phyloP scores from a whole-genome alignment of 2,329 filamentous ascomycete genomes.

The Dactylellina haptotyla region DNA sequence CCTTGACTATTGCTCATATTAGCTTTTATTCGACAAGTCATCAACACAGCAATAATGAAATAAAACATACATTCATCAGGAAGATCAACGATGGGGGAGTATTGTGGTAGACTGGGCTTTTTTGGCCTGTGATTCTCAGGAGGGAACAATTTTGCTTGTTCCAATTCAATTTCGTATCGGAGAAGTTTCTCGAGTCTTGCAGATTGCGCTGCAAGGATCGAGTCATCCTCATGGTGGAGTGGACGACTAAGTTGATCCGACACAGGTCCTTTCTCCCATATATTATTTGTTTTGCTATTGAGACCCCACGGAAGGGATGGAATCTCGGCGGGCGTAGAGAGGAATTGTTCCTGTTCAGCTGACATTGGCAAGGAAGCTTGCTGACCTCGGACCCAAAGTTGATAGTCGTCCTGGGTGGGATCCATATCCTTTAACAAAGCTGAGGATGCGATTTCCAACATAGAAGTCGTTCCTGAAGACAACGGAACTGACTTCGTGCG shows the following conservation, averaged over 20 bases:
- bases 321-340: neutral
- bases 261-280: slow-evolving; percentile 4
- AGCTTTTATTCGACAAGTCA: neutral
- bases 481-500: slow-evolving; percentile 2
- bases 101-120: slow-evolving; percentile 2
- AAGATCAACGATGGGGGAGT: slow-evolving; percentile 19
- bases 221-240: neutral
- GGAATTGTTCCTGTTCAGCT: slow-evolving; percentile 11
- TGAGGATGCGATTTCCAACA: neutral
- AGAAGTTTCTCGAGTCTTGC: slow-evolving; percentile 20
- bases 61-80: slow-evolving; percentile 38
- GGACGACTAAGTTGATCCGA: neutral
- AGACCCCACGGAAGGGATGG: slow-evolving; percentile 20
- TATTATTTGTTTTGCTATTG: slow-evolving; percentile 1
- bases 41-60: neutral
- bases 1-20: slow-evolving; percentile 8
- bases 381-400: slow-evolving; percentile 18
- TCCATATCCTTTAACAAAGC: slow-evolving; percentile 19
- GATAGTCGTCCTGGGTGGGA: slow-evolving; percentile 32
- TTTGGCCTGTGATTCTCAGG: neutral
- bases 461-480: neutral
- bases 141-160: neutral
- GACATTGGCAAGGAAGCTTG: neutral
- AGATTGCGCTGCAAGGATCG: neutral
- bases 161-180: neutral